Evolutionary conservation across 768 basidiomycete genomes (phyloP), one percentile per base, ranked within the genome.

Genomic region (Mycena chlorophos): DNA sequence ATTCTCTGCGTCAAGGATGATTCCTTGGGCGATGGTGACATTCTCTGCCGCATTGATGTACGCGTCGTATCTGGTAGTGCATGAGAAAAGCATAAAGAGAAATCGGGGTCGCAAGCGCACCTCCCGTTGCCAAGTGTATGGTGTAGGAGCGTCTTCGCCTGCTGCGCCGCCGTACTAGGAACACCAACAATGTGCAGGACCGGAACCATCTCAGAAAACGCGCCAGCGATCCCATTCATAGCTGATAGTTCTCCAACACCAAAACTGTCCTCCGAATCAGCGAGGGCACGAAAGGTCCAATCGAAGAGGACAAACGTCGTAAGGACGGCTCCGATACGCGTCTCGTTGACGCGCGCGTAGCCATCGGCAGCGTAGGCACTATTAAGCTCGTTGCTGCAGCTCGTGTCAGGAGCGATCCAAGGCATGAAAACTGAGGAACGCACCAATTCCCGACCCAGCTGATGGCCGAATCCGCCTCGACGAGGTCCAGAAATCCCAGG

Each of bases 241-340:
- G 94, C 93, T 37, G 88, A 90, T 40, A 96, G 73, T 68, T 97
- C 94, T n/a, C 94, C 94, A 17, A 97, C 94, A 53, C 94, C 94
- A 61, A 94, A 96, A 2, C 40, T 42, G 22, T 42, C n/a, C n/a
- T n/a, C n/a, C n/a, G 13, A 20, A 42, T 37, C 10, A 14, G 40
- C 22, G 40, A 19, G 13, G 40, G 12, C 34, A 37, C 40, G 20
- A 12, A 8, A 8, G 20, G 5, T 5, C 13, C 40, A 42, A 20
- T n/a, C n/a, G n/a, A 19, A 42, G 40, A 42, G 8, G 13, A 42
- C 40, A 19, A 22, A 42, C 40, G 89, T 97, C 12, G 94, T 96
- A 27, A 81, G 71, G 4, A 94, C 71, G 6, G 85, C 90, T 46
- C 89, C 90, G 46, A 92, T 73, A 61, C 82, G 78, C 39, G 77